phyloP scores from a whole-genome alignment of 257 asterid species.

The Solanum paucissectum region DNA sequence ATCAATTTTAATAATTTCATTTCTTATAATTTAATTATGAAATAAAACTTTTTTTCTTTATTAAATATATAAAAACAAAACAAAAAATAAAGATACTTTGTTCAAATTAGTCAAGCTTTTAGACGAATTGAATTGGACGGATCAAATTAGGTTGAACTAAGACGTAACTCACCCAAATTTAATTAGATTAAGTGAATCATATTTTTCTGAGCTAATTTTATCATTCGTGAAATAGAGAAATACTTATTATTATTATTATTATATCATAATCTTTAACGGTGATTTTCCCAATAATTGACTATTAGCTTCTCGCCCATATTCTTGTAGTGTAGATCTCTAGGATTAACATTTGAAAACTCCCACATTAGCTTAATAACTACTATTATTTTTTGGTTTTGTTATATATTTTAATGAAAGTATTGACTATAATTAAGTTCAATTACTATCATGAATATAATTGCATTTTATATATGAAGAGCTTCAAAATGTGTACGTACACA shows the following conservation, averaged over 20 bases:
- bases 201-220: neutral
- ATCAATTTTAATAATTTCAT: neutral
- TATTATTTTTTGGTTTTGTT: neutral
- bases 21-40: neutral
- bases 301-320: neutral
- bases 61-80: neutral
- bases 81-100: neutral
- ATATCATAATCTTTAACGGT: neutral
- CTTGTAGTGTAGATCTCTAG: neutral
- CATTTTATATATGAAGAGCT: neutral
- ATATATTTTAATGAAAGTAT: neutral
- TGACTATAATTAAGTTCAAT: neutral
- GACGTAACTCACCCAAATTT: neutral
- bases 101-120: neutral
- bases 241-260: neutral
- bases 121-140: neutral
- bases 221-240: neutral
- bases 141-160: neutral
- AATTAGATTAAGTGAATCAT: neutral
- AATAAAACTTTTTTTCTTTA: neutral
- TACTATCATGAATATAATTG: neutral
- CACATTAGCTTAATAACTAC: neutral
- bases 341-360: neutral
- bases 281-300: neutral
- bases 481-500: neutral